Evolutionary conservation across 202 grass and related monocot species (phyloP).

Genomic region (Saccharum hybrid): DNA sequence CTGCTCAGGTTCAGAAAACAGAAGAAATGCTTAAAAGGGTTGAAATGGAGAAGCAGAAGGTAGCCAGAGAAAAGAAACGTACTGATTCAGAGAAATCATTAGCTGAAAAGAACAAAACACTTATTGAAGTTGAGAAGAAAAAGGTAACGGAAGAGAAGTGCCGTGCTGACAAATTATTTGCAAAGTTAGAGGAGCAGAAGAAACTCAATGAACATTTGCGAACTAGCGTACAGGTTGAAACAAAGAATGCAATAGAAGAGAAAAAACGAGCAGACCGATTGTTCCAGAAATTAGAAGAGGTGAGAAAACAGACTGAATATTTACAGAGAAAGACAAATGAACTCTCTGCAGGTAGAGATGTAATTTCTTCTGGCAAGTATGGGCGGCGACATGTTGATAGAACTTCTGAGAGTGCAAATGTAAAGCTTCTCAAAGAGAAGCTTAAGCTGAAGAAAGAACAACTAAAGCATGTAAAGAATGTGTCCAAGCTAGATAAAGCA

Average conservation of each 20-base stretch:
- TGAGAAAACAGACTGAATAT: constrained; percentile 43
- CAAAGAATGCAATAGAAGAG: constrained; percentile 38
- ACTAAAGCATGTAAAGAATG: constrained; percentile 70
- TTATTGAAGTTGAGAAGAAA: constrained; percentile 66
- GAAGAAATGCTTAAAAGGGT: constrained; percentile 51
- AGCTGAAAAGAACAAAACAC: constrained; percentile 60
- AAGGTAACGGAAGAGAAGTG: constrained; percentile 60
- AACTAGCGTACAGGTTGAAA: constrained; percentile 51
- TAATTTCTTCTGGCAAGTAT: constrained; percentile 45
- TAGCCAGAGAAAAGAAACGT: constrained; percentile 67
- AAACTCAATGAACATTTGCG: constrained; percentile 59
- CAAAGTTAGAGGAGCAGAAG: constrained; percentile 77
- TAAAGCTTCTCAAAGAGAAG: constrained; percentile 81
- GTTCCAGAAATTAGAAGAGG: constrained; percentile 56
- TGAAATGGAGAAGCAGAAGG: constrained; percentile 76
- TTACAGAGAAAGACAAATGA: constrained; percentile 39
- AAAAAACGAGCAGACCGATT: constrained; percentile 53
- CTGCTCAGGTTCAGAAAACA: constrained; percentile 53
- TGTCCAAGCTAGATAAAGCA: constrained; percentile 67
- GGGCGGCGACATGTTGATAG: constrained; percentile 23
- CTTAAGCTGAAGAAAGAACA: constrained; percentile 93
- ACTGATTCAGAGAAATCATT: constrained; percentile 64
- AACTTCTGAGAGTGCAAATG: constrained; percentile 50
- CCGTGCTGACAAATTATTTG: constrained; percentile 54
- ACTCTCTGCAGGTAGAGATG: constrained; percentile 33